Conservation (phyloP, 2,329 filamentous ascomycete genomes). For the Trichophyton schoenleinii region DNA sequence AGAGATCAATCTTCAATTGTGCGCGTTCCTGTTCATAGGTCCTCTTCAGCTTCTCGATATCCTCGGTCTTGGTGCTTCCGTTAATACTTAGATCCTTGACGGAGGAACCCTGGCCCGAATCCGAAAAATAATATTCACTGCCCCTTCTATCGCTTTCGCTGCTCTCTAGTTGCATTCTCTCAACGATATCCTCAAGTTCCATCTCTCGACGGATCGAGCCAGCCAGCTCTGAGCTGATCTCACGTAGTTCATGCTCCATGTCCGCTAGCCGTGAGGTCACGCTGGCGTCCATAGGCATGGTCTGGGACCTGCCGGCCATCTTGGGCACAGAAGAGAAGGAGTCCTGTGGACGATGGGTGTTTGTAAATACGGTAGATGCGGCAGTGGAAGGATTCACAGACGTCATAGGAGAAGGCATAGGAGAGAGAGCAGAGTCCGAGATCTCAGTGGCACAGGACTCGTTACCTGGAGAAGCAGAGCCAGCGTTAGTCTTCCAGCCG, state of each 20-base stretch:
- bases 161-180: slow-evolving; percentile 69
- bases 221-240: slow-evolving; percentile 86
- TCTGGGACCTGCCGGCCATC: slow-evolving; percentile 32
- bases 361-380: slow-evolving; percentile 3
- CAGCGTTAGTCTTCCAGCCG: slow-evolving; percentile 51
- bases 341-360: slow-evolving; percentile 16
- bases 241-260: slow-evolving; percentile 85
- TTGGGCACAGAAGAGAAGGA: slow-evolving; percentile 31
- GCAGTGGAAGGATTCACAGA: slow-evolving; percentile 32
- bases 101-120: slow-evolving; percentile 82
- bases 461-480: slow-evolving; percentile 39
- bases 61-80: slow-evolving; percentile 45
- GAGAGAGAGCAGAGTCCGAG: slow-evolving; percentile 48
- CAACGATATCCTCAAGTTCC: slow-evolving; percentile 88
- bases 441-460: slow-evolving; percentile 52
- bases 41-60: slow-evolving; percentile 71
- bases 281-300: slow-evolving; percentile 31
- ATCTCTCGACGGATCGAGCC: slow-evolving; percentile 89
- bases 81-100: slow-evolving; percentile 58
- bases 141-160: slow-evolving; percentile 56
- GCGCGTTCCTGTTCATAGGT: slow-evolving; percentile 85
- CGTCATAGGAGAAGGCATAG: slow-evolving; percentile 44
- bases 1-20: slow-evolving; percentile 70
- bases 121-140: slow-evolving; percentile 87
- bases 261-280: slow-evolving; percentile 57